Conservation (phyloP, 768 basidiomycete species). For the Agaricus sinodeliciosus region DNA sequence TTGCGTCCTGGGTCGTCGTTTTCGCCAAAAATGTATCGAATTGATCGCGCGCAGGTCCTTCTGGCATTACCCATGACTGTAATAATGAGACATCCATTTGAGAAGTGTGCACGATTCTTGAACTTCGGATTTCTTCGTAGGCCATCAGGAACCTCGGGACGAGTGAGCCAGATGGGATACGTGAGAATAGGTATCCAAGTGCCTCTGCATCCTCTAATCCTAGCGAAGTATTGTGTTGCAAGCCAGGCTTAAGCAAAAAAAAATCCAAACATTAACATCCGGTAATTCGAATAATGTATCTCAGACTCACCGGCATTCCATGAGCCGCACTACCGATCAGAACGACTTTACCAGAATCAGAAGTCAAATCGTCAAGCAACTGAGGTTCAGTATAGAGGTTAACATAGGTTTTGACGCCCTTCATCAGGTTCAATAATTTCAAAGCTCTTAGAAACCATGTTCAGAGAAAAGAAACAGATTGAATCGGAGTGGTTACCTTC, state of each 20-base stretch:
- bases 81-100: slow-evolving; percentile 39
- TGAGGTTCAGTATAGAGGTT: slow-evolving; percentile 23
- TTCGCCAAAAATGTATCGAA: slow-evolving; percentile 37
- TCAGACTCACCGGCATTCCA: slow-evolving; percentile 36
- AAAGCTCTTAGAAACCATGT: slow-evolving; percentile 17
- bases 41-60: slow-evolving; percentile 34
- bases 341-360: slow-evolving; percentile 38
- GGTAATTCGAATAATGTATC: too few relatives aligned
- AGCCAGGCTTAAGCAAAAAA: slow-evolving; percentile 36
- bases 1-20: slow-evolving; percentile 21
- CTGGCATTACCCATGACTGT: slow-evolving; percentile 36
- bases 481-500: slow-evolving; percentile 19
- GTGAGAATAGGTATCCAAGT: slow-evolving; percentile 52
- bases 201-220: slow-evolving; percentile 59
- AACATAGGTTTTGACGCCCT: slow-evolving; percentile 17
- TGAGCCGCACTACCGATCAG: slow-evolving; percentile 61
- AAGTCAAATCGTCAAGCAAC: slow-evolving; percentile 40
- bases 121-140: slow-evolving; percentile 52
- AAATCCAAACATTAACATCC: too few relatives aligned
- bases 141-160: slow-evolving; percentile 45
- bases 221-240: slow-evolving; percentile 43
- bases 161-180: slow-evolving; percentile 38
- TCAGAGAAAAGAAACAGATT: background rate
- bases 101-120: slow-evolving; percentile 36
- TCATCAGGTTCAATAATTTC: slow-evolving; percentile 27